phyloP scores from a whole-genome alignment of 768 basidiomycete species.

The Suillus alpinus region DNA sequence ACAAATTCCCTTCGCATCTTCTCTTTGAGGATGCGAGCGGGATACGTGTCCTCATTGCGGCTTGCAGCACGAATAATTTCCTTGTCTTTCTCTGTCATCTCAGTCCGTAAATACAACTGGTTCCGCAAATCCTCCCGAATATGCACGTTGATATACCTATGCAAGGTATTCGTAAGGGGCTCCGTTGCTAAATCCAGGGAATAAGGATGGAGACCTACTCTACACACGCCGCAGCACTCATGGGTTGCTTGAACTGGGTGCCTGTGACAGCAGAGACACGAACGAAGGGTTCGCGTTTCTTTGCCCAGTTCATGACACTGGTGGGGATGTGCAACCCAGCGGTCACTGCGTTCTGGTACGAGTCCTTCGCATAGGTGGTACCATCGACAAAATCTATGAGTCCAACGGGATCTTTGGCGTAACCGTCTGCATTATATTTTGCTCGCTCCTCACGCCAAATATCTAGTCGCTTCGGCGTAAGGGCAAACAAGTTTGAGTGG shows the following conservation, averaged over 20 bases:
- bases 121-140: constrained; percentile 16
- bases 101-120: constrained; percentile 9
- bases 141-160: constrained; percentile 9
- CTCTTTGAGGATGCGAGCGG: background rate
- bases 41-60: background rate
- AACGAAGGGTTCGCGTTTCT: background rate
- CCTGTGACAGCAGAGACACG: background rate
- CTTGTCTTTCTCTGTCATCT: constrained; percentile 18
- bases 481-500: no score
- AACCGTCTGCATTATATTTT: no score
- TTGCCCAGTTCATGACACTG: background rate
- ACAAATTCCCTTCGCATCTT: background rate
- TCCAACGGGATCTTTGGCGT: no score
- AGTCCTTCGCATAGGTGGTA: no score
- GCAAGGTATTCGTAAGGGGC: no score
- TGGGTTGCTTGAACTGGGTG: background rate
- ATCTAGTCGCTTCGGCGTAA: no score
- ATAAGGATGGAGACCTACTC: no score
- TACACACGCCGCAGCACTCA: background rate
- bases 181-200: no score
- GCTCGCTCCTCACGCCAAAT: no score
- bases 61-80: constrained; percentile 4
- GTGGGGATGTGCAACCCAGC: no score
- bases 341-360: no score
- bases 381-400: no score